Evolutionary conservation across 2,329 filamentous ascomycete genomes (phyloP).

Genomic region (Apiospora kogelbergensis): DNA sequence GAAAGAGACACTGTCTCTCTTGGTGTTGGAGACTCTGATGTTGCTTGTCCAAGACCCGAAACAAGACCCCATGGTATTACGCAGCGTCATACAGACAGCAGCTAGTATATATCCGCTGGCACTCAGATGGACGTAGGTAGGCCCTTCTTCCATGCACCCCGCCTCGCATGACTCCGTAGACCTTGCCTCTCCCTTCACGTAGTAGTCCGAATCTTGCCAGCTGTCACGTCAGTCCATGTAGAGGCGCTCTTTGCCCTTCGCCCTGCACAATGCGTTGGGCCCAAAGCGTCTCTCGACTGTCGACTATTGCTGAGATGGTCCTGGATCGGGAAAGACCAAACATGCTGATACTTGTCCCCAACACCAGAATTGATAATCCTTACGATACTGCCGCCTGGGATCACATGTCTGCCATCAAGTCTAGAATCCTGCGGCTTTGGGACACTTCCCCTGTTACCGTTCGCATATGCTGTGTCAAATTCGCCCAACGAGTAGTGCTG

Average conservation of each 20-base stretch:
- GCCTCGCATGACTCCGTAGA: conserved; percentile 2
- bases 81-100: conserved; percentile 82
- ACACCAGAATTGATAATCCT: conserved; percentile 76
- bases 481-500: conserved; percentile 88
- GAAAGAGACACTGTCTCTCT: conserved; percentile 78
- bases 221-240: not conserved
- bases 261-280: not conserved
- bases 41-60: conserved; percentile 68
- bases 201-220: conserved; percentile 1
- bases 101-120: conserved; percentile 92
- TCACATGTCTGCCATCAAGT: conserved; percentile 84
- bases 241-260: not conserved
- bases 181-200: not conserved
- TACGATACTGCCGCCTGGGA: conserved; percentile 84
- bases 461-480: conserved; percentile 94
- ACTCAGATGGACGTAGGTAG: conserved; percentile 89
- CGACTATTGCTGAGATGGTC: not conserved
- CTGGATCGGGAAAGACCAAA: not conserved
- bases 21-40: conserved; percentile 76
- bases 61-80: conserved; percentile 78
- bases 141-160: conserved; percentile 10
- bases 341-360: not conserved
- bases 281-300: not conserved
- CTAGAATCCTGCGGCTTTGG: conserved; percentile 85
- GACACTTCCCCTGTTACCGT: conserved; percentile 75